phyloP scores from a whole-genome alignment of 306 rosid genomes.

The Begonia peltatifolia region DNA sequence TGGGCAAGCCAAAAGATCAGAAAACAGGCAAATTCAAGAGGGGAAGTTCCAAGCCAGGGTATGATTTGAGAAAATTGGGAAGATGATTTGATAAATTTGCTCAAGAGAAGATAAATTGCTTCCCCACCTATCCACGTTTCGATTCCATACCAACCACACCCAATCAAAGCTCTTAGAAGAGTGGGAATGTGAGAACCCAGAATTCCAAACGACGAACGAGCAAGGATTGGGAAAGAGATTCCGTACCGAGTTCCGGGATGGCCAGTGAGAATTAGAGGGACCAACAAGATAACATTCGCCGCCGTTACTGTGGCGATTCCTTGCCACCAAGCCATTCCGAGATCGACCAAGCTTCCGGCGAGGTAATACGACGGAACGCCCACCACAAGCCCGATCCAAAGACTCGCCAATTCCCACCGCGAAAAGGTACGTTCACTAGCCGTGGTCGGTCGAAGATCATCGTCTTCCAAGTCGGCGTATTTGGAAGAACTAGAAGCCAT shows the following conservation, averaged over 20 bases:
- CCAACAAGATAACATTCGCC: conserved; percentile 42
- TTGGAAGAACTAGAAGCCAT: neutral
- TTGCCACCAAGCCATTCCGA: conserved; percentile 99
- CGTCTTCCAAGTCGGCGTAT: conserved; percentile 22
- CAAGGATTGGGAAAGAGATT: conserved; percentile 72
- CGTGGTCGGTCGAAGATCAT: conserved; percentile 66
- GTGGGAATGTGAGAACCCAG: conserved; percentile 81
- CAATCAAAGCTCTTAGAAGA: conserved; percentile 60
- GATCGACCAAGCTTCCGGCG: conserved; percentile 81
- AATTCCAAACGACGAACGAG: conserved; percentile 72
- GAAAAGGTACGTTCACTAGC: conserved; percentile 40
- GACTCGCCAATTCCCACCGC: conserved; percentile 51
- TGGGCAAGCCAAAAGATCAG: conserved; percentile 51
- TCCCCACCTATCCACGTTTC: conserved; percentile 95
- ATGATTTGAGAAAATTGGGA: conserved; percentile 11
- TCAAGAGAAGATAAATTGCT: conserved; percentile 67
- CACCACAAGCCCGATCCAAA: conserved; percentile 82
- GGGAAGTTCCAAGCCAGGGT: conserved; percentile 82
- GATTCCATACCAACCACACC: conserved; percentile 98
- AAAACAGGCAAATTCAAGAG: conserved; percentile 65
- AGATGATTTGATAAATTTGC: conserved; percentile 28
- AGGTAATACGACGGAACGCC: conserved; percentile 85
- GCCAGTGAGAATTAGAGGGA: conserved; percentile 59
- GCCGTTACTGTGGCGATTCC: conserved; percentile 66
- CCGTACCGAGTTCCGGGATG: conserved; percentile 79